phyloP scores from a whole-genome alignment of 108 stramenopile species.

The Nitzschia sp. region DNA sequence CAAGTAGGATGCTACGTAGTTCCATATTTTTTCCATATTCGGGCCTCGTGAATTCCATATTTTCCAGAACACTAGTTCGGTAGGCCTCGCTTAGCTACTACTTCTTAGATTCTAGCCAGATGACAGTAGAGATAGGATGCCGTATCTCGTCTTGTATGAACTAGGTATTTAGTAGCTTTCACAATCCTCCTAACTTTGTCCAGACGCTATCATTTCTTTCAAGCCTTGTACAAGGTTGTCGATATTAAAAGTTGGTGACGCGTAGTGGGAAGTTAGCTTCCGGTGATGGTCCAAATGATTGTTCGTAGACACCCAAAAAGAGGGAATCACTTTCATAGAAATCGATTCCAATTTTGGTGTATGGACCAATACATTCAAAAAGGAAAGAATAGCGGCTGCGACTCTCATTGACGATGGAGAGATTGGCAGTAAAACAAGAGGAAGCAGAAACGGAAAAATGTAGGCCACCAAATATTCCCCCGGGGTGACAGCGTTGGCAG shows the following conservation, averaged over 20 bases:
- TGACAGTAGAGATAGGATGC: too few species aligned
- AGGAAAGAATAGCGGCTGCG: constrained; percentile 2
- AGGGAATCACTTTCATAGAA: constrained; percentile 15
- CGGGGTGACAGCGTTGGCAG: constrained; percentile 39
- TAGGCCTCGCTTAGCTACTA: too few species aligned
- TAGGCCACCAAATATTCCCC: constrained; percentile 40
- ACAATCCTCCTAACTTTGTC: too few species aligned
- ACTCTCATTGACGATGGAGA: background rate
- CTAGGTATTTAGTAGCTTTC: too few species aligned
- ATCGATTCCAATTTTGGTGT: constrained; percentile 34
- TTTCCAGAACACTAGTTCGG: too few species aligned
- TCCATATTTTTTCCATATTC: too few species aligned
- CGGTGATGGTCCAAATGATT: constrained; percentile 49
- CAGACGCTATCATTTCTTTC: too few species aligned
- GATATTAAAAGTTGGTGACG: constrained; percentile 39
- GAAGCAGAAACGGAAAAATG: constrained; percentile 33
- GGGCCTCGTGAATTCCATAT: too few species aligned
- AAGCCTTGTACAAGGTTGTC: constrained; percentile 41
- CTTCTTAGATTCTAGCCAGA: too few species aligned
- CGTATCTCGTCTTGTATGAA: too few species aligned
- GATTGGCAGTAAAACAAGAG: background rate
- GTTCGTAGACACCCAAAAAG: constrained; percentile 30
- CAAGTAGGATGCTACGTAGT: too few species aligned
- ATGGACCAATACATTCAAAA: constrained; percentile 35
- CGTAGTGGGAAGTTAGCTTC: constrained; percentile 33